Base-by-base conservation (phyloP, 768 basidiomycete species). In the Pleurotus ostreatus region DNA sequence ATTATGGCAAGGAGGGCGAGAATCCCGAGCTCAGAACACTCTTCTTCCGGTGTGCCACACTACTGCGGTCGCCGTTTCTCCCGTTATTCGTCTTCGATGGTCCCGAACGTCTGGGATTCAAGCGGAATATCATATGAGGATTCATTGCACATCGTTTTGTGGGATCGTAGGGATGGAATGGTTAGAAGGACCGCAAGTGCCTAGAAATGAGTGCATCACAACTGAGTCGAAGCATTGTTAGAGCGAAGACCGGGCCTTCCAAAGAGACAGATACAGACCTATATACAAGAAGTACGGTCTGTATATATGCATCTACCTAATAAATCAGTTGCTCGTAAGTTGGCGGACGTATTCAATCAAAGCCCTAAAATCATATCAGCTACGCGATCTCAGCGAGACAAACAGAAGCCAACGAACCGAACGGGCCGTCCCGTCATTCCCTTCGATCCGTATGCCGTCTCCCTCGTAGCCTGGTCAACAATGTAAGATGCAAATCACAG, bases 51-150 rank as follows among this genome's bases (percentile, higher is more conserved):
- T 92, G 92, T 68, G 84, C 86, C 39, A 83, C 82, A 18, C 79
- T 97, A 2, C 82, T 91, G 68, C 81, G 78, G 55, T 78, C 85
- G 4, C 92, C 94, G 0, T 84, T 96, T 60, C 78, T 94, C 9
- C 92, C 92, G 0, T 78, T 97, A 9, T 95, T 96, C 67, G 90
- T 96, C 3, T 97, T 96, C 65, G 93, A 97, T 69, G 94, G 94
- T 0, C 89, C 90, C 0, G 81, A 85, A 58, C 81, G 94, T 59
- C 94, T 94, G 2, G 80, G 82, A 18, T 69, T 88, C 60, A 97
- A 97, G 72, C 80, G 89, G 20, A 20, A 20, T 20, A 20, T 20
- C 20, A 20, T 20, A 20, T 20, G 20, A 20, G 20, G 20, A 20
- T 20, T 20, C 20, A 20, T 20, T 20, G 25, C 25, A 26, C 7